These are phyloP conservation scores for Sutorius eximius DNA, from an alignment of 1,284 basidiomycete species.

Conservation along the genomic window DNA sequence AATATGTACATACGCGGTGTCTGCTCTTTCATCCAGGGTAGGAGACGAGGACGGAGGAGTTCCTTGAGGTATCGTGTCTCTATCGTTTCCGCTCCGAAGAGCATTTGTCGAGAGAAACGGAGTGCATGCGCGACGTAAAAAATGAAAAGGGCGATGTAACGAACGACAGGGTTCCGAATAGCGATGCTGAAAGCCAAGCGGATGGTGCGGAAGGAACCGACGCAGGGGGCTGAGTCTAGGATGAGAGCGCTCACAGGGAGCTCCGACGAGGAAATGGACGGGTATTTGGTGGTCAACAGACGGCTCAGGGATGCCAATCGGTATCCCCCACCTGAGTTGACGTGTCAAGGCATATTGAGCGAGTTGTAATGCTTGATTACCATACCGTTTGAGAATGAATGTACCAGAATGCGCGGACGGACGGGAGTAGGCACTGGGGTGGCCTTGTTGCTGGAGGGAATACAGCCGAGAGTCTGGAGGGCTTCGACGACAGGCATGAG, in stretches of 20 bases:
- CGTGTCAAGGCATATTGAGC: neutral
- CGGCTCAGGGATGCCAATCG: constrained; percentile 42
- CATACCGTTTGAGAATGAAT: constrained; percentile 58
- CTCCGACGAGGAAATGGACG: constrained; percentile 10
- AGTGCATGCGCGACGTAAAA: constrained; percentile 27
- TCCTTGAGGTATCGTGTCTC: constrained; percentile 29
- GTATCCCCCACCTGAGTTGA: constrained; percentile 45
- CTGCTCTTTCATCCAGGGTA: constrained; percentile 45
- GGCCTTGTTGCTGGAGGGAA: constrained; percentile 19
- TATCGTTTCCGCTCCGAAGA: constrained; percentile 20
- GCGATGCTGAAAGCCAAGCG: constrained; percentile 42
- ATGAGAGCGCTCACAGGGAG: constrained; percentile 40
- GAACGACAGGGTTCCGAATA: constrained; percentile 39
- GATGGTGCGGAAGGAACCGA: constrained; percentile 30
- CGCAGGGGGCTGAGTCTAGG: constrained; percentile 53
- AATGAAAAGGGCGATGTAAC: constrained; percentile 23
- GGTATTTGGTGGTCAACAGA: constrained; percentile 35
- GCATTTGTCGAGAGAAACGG: constrained; percentile 6
- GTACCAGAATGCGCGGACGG: constrained; percentile 43
- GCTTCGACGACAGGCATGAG: constrained; percentile 43
- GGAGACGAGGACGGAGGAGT: constrained; percentile 37
- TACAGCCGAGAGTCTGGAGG: constrained; percentile 41
- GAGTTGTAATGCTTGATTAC: neutral
- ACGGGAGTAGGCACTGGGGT: neutral
- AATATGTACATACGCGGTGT: constrained; percentile 57